Base-by-base conservation (phyloP, 2,329 filamentous ascomycete species). In the Phoma sp. region DNA sequence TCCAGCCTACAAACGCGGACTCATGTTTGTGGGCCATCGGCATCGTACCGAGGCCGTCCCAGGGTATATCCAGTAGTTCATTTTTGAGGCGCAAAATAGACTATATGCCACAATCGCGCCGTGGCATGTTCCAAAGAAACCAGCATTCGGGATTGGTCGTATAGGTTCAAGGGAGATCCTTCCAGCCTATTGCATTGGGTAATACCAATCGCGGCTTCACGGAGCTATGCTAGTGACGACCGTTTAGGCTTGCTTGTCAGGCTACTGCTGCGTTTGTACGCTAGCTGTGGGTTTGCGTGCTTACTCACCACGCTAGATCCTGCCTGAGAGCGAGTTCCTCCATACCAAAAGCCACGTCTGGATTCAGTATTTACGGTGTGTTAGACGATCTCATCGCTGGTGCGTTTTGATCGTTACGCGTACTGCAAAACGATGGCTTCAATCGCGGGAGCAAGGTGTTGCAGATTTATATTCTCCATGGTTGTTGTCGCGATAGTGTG, bases 81-180 rank as follows among this genome's bases (percentile, higher is more conserved):
- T 45, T 55, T 29, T 40, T 46, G 46, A 37, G 52, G 52, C 33
- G 39, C 25, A 39, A 39, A 17, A 20, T 25, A 37, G 20, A 11
- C 23, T 18, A 11, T 17, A 30, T 28, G 52, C 33, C 32, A 48
- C 29, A 34, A 47, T 20, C 14, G 30, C 37, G 20, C 38, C 15
- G 43, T 32, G 51, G 33, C 33, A 15, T 38, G 9, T 36, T 21
- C 38, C 39, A 33, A 15, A 33, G 14, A 45, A 32, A 29, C 25
- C 20, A 29, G 34, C 11, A 28, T 15, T 37, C 12, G 26, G 32
- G 25, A 42, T 33, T 30, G 46, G 18, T 28, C 30, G 20, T 36
- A 5, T n/a, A 20, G 15, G 11, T 20, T 43, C 43, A 15, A 29
- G 25, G 28, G 28, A 9, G 30, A 34, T 46, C 39, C 52, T 55